Base-by-base conservation (phyloP, 2,329 filamentous ascomycete species). In the Torrubiellomyces zombiae region DNA sequence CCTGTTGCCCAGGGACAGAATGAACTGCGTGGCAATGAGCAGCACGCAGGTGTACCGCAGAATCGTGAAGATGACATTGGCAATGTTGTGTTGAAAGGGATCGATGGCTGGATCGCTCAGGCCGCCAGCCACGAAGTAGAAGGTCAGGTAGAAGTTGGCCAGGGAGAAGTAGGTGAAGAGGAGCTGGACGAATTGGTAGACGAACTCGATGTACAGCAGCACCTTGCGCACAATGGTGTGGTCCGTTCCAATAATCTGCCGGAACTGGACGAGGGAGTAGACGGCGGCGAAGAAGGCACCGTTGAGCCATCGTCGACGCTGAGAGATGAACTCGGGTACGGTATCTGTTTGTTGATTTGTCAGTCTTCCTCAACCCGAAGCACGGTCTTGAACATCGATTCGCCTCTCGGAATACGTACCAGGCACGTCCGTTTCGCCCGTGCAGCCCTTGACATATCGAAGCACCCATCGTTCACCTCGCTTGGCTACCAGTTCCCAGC, bases 201-300 rank as follows among this genome's bases (percentile, higher is more conserved):
- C 51, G 45, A 94, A 94, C 49, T 98, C 89, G 39, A 95, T 71
- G 50, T 94, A 85, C 26, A 98, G 68, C 17, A 98, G 65, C 14
- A 92, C 64, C 53, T 98, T 98, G 38, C 89, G 78, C 18, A 73
- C 65, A 13, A 95, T 43, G 1, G 82, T 89, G 51, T 98, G 89
- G 47, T 95, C 89, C 0, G 89, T 98, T 14, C 56, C 54, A 79
- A 86, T 92, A 43, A 98, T 75, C 52, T 98, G 91, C 38, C 68
- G 75, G 51, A 86, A 93, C 53, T 98, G 89, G 20, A 94, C 78
- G 3, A 95, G 70, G 2, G 86, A 95, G 60, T 95, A 98, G 26
- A 95, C 85, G 21, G 89, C 89, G 0, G 89, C 91, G 48, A 98
- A 98, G 60, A 98, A 98, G 37, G 89, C 89, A 45, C 89, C 89